Conservation (phyloP, 1,284 basidiomycete genomes). For the Irpex lacteus region DNA sequence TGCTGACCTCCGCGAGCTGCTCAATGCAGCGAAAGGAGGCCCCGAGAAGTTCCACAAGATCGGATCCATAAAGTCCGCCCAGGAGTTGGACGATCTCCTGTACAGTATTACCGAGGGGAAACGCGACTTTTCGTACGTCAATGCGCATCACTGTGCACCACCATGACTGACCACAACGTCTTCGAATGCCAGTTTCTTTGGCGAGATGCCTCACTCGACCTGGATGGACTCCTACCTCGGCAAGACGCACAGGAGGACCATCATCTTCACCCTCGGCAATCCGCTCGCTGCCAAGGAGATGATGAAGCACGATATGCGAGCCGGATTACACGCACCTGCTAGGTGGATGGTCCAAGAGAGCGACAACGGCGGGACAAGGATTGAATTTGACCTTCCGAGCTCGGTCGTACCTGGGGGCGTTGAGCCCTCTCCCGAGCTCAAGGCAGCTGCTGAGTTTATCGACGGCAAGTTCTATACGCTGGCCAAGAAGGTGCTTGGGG, state of each 20-base stretch:
- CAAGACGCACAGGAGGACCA: slow-evolving; percentile 27
- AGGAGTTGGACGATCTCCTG: slow-evolving; percentile 35
- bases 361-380: slow-evolving; percentile 36
- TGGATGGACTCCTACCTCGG: slow-evolving; percentile 38
- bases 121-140: slow-evolving; percentile 43
- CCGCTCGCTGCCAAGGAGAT: slow-evolving; percentile 50
- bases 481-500: neutral
- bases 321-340: slow-evolving; percentile 45
- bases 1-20: slow-evolving; percentile 39
- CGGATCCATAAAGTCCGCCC: slow-evolving; percentile 28
- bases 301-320: slow-evolving; percentile 40
- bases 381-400: slow-evolving; percentile 50
- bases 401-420: slow-evolving; percentile 32
- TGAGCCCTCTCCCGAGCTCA: neutral
- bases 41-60: slow-evolving; percentile 28
- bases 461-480: neutral
- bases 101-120: slow-evolving; percentile 28
- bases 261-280: slow-evolving; percentile 51
- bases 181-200: slow-evolving; percentile 27
- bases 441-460: neutral
- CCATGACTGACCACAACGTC: neutral
- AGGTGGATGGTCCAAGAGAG: slow-evolving; percentile 45
- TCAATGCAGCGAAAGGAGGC: slow-evolving; percentile 37
- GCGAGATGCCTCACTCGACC: slow-evolving; percentile 35
- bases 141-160: neutral